Evolutionary conservation across 805 yeast species (phyloP).

Genomic region (Ascoidea asiatica): DNA sequence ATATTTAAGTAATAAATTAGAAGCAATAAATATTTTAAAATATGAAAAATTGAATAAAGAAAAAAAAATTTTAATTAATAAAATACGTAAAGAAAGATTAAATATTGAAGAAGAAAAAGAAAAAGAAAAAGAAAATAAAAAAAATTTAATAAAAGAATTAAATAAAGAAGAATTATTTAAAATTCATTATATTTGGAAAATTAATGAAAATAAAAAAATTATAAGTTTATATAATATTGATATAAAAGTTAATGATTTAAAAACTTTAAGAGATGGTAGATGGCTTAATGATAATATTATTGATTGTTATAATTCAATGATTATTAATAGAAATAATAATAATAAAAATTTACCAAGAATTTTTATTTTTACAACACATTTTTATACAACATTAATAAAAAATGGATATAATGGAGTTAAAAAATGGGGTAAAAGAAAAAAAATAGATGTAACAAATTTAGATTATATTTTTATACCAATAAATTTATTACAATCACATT

Average conservation of each 20-base stretch:
- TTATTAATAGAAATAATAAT: conserved; percentile 28
- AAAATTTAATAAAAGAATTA: too few species aligned
- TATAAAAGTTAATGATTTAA: conserved; percentile 50
- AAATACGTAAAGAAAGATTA: background rate
- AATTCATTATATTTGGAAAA: background rate
- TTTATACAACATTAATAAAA: conserved; percentile 54
- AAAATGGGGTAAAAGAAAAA: conserved; percentile 73
- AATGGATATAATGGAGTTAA: conserved; percentile 75
- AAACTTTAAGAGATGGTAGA: conserved; percentile 50
- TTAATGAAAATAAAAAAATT: conserved; percentile 1
- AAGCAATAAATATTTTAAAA: background rate
- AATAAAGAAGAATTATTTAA: background rate
- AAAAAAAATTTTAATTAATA: too few species aligned
- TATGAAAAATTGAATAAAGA: background rate
- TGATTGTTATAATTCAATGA: conserved; percentile 58
- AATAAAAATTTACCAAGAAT: conserved; percentile 23
- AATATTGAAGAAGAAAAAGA: conserved; percentile 1
- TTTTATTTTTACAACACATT: conserved; percentile 80
- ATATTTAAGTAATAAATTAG: background rate
- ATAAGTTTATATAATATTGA: conserved; percentile 34
- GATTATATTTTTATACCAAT: conserved; percentile 71
- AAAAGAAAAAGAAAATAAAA: too few species aligned
- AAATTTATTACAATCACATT: conserved; percentile 73
- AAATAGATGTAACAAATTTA: conserved; percentile 47
- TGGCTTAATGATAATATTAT: conserved; percentile 93